These are phyloP conservation scores for Diaporthe velutina DNA, from an alignment of 2,329 filamentous ascomycete genomes.

Conservation along the genomic window DNA sequence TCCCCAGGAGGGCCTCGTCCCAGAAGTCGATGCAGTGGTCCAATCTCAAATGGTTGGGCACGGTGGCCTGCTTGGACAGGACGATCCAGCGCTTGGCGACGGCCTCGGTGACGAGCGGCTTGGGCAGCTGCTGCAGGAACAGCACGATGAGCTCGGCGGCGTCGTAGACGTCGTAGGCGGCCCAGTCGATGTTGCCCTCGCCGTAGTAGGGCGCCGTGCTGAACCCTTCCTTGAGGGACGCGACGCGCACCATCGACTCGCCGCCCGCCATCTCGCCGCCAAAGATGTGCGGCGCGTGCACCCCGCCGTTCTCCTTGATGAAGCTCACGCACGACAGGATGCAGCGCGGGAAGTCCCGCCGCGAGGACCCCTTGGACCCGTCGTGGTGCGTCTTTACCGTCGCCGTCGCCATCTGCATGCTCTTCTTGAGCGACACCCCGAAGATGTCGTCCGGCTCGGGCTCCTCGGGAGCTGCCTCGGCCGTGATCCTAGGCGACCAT, in stretches of 20 bases:
- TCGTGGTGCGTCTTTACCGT: slow-evolving; percentile 55
- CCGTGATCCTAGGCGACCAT: slow-evolving; percentile 43
- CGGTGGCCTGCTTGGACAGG: slow-evolving; percentile 55
- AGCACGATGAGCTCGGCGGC: slow-evolving; percentile 56
- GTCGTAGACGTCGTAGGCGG: slow-evolving; percentile 54
- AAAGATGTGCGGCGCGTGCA: slow-evolving; percentile 54
- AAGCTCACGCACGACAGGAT: slow-evolving; percentile 56
- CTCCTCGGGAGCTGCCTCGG: slow-evolving; percentile 45
- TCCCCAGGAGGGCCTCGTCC: slow-evolving; percentile 58
- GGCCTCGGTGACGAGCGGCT: slow-evolving; percentile 54
- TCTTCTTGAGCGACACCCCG: slow-evolving; percentile 55
- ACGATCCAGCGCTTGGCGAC: slow-evolving; percentile 56
- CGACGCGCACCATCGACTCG: slow-evolving; percentile 50
- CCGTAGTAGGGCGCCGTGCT: slow-evolving; percentile 53
- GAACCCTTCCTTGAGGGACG: slow-evolving; percentile 54
- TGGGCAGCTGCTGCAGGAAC: slow-evolving; percentile 55
- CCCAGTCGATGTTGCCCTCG: slow-evolving; percentile 51
- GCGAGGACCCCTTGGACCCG: slow-evolving; percentile 49
- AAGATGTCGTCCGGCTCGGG: slow-evolving; percentile 51
- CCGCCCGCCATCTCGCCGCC: slow-evolving; percentile 45
- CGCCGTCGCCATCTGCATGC: slow-evolving; percentile 55
- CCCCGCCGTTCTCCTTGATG: slow-evolving; percentile 50
- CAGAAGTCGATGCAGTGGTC: slow-evolving; percentile 61
- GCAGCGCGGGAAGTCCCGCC: slow-evolving; percentile 57
- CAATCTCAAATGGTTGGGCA: slow-evolving; percentile 50